Conservation (phyloP, 345 rosid species). For the Rhizophora mangle region DNA sequence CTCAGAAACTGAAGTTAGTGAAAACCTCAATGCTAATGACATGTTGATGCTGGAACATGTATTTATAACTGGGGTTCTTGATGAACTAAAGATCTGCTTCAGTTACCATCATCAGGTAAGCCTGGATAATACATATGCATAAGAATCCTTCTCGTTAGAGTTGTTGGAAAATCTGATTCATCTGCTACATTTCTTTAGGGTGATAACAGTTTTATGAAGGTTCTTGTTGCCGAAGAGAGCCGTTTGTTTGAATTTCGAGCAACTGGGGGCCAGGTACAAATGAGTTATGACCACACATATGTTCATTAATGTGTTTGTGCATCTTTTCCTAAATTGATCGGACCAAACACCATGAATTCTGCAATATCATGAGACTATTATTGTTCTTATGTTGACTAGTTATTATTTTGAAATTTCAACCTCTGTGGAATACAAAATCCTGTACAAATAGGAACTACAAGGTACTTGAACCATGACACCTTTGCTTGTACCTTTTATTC, state of each 20-base stretch:
- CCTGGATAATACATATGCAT: constrained; percentile 13
- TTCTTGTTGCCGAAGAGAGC: constrained; percentile 77
- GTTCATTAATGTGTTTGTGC: constrained; percentile 18
- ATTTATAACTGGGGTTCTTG: constrained; percentile 80
- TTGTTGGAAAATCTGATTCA: constrained; percentile 30
- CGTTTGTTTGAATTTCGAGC: constrained; percentile 83
- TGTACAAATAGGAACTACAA: too few species aligned
- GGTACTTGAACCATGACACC: too few species aligned
- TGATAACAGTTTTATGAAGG: constrained; percentile 55
- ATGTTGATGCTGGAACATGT: constrained; percentile 52
- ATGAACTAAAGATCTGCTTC: constrained; percentile 81
- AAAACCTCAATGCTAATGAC: constrained; percentile 35
- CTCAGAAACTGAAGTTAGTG: constrained; percentile 55
- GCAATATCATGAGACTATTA: too few species aligned
- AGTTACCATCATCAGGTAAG: constrained; percentile 65
- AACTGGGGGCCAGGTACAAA: constrained; percentile 82
- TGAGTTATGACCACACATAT: constrained; percentile 11
- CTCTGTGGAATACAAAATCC: too few species aligned
- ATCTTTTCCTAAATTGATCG: not conserved
- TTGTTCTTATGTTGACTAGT: too few species aligned
- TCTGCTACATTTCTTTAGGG: constrained; percentile 39
- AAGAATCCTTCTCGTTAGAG: constrained; percentile 15
- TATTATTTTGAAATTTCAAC: too few species aligned
- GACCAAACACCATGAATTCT: too few species aligned
- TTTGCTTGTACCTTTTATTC: too few species aligned